Conservation (phyloP, 129 eudicot species). For the Flaveria sonorensis region DNA sequence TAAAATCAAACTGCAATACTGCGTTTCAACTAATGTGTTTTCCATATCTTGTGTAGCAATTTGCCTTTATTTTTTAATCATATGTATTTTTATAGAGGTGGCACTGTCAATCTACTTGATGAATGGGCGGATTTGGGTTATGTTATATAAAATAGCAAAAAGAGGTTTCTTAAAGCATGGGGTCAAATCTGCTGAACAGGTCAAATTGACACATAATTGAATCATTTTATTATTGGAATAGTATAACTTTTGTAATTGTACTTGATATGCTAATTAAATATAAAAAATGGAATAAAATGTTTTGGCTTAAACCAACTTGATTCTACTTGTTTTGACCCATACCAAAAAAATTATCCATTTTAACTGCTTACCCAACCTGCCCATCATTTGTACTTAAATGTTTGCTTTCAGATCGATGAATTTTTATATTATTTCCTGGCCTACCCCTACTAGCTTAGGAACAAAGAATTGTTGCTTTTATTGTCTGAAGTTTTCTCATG, state of each 20-base stretch:
- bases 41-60: not conserved
- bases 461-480: not conserved
- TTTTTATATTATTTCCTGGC: not conserved
- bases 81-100: not conserved
- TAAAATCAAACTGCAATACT: not conserved
- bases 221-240: not conserved
- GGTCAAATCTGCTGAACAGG: not conserved
- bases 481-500: not conserved
- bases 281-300: not conserved
- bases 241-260: not conserved
- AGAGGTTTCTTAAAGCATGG: not conserved
- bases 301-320: not conserved
- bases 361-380: not conserved
- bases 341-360: not conserved
- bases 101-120: not conserved
- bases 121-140: not conserved
- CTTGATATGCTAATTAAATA: not conserved
- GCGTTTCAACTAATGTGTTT: slow-evolving; percentile 1
- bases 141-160: not conserved
- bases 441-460: not conserved
- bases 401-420: not conserved
- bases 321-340: not conserved
- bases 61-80: not conserved
- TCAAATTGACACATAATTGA: not conserved
- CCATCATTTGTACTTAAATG: not conserved